A percentile compares a stretch with the other conserved stretches of the same genome.
Evolutionary conservation across 2,329 filamentous ascomycete genomes (phyloP).

Genomic region (Claviceps monticola): DNA sequence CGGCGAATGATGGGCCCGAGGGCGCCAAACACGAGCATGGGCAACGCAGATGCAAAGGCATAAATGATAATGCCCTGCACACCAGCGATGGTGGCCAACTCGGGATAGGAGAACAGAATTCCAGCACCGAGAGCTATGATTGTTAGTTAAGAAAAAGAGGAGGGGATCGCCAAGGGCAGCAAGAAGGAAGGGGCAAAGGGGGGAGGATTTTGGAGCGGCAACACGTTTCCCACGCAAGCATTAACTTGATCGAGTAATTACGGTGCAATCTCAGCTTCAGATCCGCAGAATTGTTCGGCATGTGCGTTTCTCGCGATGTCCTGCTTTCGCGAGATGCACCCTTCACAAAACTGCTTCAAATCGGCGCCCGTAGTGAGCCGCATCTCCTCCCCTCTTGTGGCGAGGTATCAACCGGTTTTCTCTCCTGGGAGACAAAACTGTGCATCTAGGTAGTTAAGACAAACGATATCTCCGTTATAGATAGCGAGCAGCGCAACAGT

Average conservation of each 20-base stretch:
- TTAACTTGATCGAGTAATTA: constrained; percentile 98
- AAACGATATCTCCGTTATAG: not conserved
- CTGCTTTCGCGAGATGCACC: constrained; percentile 33
- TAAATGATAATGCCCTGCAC: constrained; percentile 70
- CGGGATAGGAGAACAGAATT: constrained; percentile 70
- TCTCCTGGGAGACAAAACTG: not conserved
- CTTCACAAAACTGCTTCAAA: constrained; percentile 29
- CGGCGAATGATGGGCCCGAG: constrained; percentile 65
- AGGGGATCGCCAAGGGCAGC: constrained; percentile 1
- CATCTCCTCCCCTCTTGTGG: constrained; percentile 24
- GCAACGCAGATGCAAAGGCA: constrained; percentile 56
- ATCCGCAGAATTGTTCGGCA: constrained; percentile 18
- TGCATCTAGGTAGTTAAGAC: not conserved
- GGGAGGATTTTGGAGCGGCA: constrained; percentile 53
- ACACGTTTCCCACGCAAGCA: constrained; percentile 97
- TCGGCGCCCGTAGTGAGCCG: constrained; percentile 81
- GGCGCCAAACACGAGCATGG: constrained; percentile 59
- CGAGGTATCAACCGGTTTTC: constrained; percentile 1
- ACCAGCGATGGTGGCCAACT: constrained; percentile 65
- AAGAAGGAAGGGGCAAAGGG: constrained; percentile 6
- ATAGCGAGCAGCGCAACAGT: not conserved
- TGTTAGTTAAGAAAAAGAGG: constrained; percentile 25
- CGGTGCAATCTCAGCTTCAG: constrained; percentile 91
- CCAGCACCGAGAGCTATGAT: constrained; percentile 64
- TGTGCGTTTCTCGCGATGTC: not conserved